These are phyloP conservation scores for Tetrapisispora phaffii DNA, from an alignment of 805 yeast genomes.

Conservation along the genomic window DNA sequence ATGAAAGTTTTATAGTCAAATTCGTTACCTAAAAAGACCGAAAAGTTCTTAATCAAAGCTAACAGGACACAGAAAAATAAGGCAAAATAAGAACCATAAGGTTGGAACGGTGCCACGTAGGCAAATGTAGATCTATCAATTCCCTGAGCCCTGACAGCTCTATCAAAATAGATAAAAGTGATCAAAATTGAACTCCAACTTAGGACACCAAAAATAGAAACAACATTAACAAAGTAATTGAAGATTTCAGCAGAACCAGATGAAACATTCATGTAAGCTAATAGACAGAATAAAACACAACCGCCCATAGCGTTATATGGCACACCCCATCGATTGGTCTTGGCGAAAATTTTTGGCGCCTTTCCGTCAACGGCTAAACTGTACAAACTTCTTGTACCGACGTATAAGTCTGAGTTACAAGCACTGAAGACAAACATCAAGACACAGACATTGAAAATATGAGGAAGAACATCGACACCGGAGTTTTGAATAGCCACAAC, in stretches of 20 bases:
- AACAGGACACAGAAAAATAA: conserved; percentile 44
- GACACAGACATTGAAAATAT: conserved; percentile 69
- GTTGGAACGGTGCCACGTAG: conserved; percentile 59
- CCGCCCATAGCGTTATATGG: conserved; percentile 50
- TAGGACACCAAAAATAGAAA: conserved; percentile 63
- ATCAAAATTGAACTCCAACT: conserved; percentile 66
- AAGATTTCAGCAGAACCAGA: conserved; percentile 48
- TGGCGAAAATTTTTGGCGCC: conserved; percentile 60
- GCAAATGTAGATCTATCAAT: conserved; percentile 44
- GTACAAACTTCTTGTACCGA: conserved; percentile 66
- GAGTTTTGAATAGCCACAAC: conserved; percentile 65
- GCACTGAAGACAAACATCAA: conserved; percentile 72
- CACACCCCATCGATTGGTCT: conserved; percentile 59
- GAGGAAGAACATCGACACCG: conserved; percentile 57
- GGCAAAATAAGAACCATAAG: conserved; percentile 56
- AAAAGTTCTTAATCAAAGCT: conserved; percentile 58
- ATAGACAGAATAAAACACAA: conserved; percentile 44
- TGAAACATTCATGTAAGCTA: conserved; percentile 64
- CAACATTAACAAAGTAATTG: conserved; percentile 63
- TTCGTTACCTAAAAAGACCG: conserved; percentile 53
- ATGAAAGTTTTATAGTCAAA: conserved; percentile 59
- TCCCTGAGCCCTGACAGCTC: conserved; percentile 61
- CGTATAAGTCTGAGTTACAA: conserved; percentile 68
- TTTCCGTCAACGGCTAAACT: conserved; percentile 64
- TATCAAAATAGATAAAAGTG: conserved; percentile 56